These are phyloP conservation scores for Irpex sp. DNA, from an alignment of 1,284 basidiomycete genomes.

Conservation along the genomic window DNA sequence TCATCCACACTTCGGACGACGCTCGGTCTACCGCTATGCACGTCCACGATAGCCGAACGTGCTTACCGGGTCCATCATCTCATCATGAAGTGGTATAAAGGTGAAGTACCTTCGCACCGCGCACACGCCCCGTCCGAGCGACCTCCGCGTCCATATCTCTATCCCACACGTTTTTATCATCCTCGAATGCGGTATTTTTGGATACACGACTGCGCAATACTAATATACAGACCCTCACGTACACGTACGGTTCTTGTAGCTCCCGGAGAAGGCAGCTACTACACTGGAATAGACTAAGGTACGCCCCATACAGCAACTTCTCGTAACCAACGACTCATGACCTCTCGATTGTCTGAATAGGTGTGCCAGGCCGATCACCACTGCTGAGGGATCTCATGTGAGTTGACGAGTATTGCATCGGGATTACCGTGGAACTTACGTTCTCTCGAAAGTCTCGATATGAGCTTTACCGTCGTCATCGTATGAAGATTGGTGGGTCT, in stretches of 20 bases:
- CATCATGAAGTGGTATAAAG: neutral
- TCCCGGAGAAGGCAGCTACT: neutral
- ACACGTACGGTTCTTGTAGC: neutral
- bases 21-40: neutral
- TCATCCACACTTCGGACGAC: neutral
- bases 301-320: neutral
- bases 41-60: neutral
- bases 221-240: neutral
- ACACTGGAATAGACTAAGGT: neutral
- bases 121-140: neutral
- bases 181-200: neutral
- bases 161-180: neutral
- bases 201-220: neutral
- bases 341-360: neutral
- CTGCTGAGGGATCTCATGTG: neutral
- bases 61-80: neutral
- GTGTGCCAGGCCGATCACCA: neutral
- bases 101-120: neutral
- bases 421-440: neutral
- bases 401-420: neutral
- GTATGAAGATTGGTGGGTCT: slow-evolving; percentile 4
- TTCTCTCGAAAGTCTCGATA: slow-evolving; percentile 18
- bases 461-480: slow-evolving; percentile 14
- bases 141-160: neutral
- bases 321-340: neutral